Evolutionary conservation across 352 stramenopile genomes (phyloP), one percentile per base, ranked within the genome.

Genomic region (Pythium insidiosum): DNA sequence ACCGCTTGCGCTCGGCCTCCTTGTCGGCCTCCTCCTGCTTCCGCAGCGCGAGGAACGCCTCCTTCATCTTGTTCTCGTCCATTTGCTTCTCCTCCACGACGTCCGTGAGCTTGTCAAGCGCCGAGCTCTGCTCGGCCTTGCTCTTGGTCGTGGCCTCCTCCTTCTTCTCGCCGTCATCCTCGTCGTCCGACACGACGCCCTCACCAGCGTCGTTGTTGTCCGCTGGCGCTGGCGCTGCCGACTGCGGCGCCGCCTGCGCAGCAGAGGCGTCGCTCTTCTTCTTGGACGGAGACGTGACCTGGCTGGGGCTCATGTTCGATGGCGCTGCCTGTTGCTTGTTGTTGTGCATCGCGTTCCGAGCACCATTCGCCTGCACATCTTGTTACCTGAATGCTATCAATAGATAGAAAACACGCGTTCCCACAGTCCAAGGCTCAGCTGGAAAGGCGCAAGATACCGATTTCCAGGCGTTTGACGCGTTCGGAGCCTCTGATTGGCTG

Each of bases 61-160:
- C 44, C 55, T 88, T 89, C 77, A 92, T 88, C 65, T 88, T 89
- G 71, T 90, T 84, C 38, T 83, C 77, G 68, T 93, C 81, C 72
- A 93, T 84, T 42, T 87, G 68, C 55, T 88, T 90, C 60, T 93
- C 80, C 61, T 89, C 78, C 31, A 88, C 78, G 23, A 80, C 63
- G 51, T 93, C 81, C 33, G 75, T 89, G 47, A 93, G 72, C 53
- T 88, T 93, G 43, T 91, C 66, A 58, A 93, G 79, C 21, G 81
- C 81, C 36, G 40, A 84, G 55, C 64, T 87, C 56, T 88, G 77
- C 38, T 93, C 81, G 31, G 81, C 74, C 54, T 91, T 77, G 63
- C 70, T 89, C 66, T 90, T 90, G n/a, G n/a, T n/a, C 13, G 62
- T 58, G 36, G 63, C 63, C 56, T 79, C 58, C 41, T 68, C 50